Percentiles rank a stretch among this genome's conserved stretches.
Evolutionary conservation across 2,329 filamentous ascomycete species (phyloP).

Genomic region (Cephalotrichum gorgonifer): DNA sequence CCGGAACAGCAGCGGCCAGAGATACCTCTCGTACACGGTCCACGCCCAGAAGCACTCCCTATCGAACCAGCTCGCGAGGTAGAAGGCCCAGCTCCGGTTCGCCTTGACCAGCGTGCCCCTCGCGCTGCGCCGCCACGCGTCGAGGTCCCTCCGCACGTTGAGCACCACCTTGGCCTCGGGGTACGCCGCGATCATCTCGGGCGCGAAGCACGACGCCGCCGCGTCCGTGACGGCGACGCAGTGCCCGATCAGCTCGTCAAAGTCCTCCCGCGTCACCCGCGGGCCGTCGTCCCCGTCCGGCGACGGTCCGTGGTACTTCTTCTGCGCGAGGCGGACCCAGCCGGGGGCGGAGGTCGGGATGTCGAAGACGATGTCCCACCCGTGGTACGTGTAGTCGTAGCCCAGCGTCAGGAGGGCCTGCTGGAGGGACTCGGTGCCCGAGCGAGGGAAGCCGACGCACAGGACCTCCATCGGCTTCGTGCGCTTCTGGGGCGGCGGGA

Average conservation of each 20-base stretch:
- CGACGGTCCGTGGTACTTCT: slow-evolving; percentile 14
- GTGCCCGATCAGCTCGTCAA: slow-evolving; percentile 17
- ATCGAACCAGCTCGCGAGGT: slow-evolving; percentile 15
- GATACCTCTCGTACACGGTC: slow-evolving; percentile 17
- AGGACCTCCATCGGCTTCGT: slow-evolving; percentile 23
- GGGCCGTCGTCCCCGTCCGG: slow-evolving; percentile 6
- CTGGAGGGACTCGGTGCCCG: slow-evolving; percentile 23
- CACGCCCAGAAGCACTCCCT: slow-evolving; percentile 21
- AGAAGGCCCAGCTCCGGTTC: slow-evolving; percentile 16
- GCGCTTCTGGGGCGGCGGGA: slow-evolving; percentile 8
- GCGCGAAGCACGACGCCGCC: slow-evolving; percentile 26
- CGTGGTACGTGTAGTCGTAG: slow-evolving; percentile 22
- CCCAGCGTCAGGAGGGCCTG: slow-evolving; percentile 18
- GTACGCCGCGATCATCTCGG: slow-evolving; percentile 33
- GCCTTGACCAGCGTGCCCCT: slow-evolving; percentile 13
- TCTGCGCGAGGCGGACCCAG: slow-evolving; percentile 16
- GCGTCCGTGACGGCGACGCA: slow-evolving; percentile 28
- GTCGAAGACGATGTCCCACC: slow-evolving; percentile 22
- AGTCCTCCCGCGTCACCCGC: slow-evolving; percentile 12
- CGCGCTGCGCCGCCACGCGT: slow-evolving; percentile 26
- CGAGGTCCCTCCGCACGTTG: slow-evolving; percentile 25
- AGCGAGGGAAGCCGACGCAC: slow-evolving; percentile 20
- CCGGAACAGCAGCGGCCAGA: slow-evolving; percentile 18
- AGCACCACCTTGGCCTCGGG: slow-evolving; percentile 38
- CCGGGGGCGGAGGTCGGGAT: background rate